Evolutionary conservation across 2,329 filamentous ascomycete genomes (phyloP).

Genomic region (Nectriaceae sp.): DNA sequence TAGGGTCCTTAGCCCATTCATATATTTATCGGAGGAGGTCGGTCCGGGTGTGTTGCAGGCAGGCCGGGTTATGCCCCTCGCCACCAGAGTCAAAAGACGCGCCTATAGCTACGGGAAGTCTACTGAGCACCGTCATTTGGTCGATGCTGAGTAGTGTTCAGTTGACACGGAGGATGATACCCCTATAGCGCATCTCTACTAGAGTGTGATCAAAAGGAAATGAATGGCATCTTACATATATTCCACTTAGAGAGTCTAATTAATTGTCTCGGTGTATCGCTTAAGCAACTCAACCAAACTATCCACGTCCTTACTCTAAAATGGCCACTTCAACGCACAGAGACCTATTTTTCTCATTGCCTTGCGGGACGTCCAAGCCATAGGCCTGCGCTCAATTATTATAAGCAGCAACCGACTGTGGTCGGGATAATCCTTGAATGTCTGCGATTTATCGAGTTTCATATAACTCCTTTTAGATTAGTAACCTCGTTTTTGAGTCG

Average conservation of each 20-base stretch:
- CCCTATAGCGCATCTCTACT: not conserved
- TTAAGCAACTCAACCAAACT: too few species aligned
- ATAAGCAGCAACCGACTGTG: not conserved
- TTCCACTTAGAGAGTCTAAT: conserved; percentile 3
- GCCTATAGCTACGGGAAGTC: conserved; percentile 18
- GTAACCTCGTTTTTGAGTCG: conserved; percentile 1
- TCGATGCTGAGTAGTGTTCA: not conserved
- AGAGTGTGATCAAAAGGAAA: not conserved
- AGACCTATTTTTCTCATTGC: not conserved
- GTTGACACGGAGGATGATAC: not conserved
- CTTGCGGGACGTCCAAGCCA: not conserved
- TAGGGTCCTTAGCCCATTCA: conserved; percentile 6
- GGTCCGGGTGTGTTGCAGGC: conserved; percentile 31
- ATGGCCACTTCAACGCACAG: too few species aligned
- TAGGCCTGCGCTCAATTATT: not conserved
- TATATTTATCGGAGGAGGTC: conserved; percentile 28
- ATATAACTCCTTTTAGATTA: not conserved
- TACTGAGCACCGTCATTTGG: not conserved
- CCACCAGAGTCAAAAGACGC: conserved; percentile 37
- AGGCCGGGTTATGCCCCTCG: conserved; percentile 34
- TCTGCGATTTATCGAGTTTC: conserved; percentile 2
- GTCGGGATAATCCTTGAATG: not conserved
- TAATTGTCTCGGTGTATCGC: conserved; percentile 1
- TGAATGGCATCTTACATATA: conserved; percentile 2
- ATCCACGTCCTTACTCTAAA: too few species aligned